phyloP scores from a whole-genome alignment of 1,139 yeast species.

The Yamadazyma sp. region DNA sequence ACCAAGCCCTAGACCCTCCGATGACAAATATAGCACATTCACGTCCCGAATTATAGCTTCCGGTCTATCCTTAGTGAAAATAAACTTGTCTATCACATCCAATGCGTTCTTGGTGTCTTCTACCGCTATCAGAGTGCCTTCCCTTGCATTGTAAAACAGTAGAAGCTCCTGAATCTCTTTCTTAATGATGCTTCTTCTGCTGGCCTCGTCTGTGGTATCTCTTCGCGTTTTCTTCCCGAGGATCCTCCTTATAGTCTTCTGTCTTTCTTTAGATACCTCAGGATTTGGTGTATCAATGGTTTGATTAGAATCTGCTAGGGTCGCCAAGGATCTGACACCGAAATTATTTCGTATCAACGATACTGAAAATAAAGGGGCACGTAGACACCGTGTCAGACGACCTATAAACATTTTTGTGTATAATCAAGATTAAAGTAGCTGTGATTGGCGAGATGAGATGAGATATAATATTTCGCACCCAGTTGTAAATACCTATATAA shows the following conservation, averaged over 20 bases:
- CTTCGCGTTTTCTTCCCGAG: conserved; percentile 20
- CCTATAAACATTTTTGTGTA: neutral
- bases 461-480: neutral
- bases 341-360: neutral
- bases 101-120: conserved; percentile 24
- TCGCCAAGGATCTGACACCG: neutral
- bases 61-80: conserved; percentile 25
- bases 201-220: conserved; percentile 30
- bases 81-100: conserved; percentile 26
- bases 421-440: neutral
- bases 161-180: conserved; percentile 29
- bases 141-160: conserved; percentile 8
- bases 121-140: conserved; percentile 9
- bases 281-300: neutral
- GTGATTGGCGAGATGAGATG: conserved; percentile 3
- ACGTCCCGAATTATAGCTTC: conserved; percentile 20
- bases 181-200: conserved; percentile 21
- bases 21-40: conserved; percentile 28
- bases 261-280: neutral
- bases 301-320: neutral
- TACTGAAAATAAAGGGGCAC: neutral
- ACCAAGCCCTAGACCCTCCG: conserved; percentile 42
- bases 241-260: neutral
- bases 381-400: neutral
- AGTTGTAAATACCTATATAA: neutral